Evolutionary conservation across 495 filamentous ascomycete genomes (phyloP), one percentile per base, ranked within the genome.

Genomic region (Hypoxylon rickii): DNA sequence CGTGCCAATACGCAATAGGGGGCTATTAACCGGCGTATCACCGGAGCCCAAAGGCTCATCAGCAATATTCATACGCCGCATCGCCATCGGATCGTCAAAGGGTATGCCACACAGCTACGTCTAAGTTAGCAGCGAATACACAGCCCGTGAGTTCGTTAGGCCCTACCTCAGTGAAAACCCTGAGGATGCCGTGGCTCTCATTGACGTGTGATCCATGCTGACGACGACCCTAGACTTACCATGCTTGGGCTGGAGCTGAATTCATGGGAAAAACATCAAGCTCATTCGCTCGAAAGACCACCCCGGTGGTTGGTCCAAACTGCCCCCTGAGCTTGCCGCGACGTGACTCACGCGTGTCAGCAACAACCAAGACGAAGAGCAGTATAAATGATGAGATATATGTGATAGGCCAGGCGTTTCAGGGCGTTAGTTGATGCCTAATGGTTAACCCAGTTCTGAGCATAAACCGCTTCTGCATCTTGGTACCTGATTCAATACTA

Each of bases 391-490:
- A 17, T 34, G 31, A 20, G 24, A 24, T n/a, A n/a, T n/a, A n/a
- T n/a, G n/a, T n/a, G n/a, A n/a, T n/a, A n/a, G n/a, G n/a, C n/a
- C n/a, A n/a, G n/a, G n/a, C n/a, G n/a, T n/a, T n/a, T n/a, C n/a
- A n/a, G n/a, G n/a, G n/a, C n/a, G n/a, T n/a, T n/a, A 44, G 36
- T 56, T 52, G 58, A 44, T 56, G 52, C 52, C 52, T 37, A 41
- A 62, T 38, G 16, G 45, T n/a, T n/a, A n/a, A n/a, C n/a, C 21
- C 34, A 61, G 40, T 19, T 16, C 21, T n/a, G 36, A 37, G 16
- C 12, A 29, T 24, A 5, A 31, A 22, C 10, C 1, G 3, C 38
- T 19, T 43, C 13, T 24, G 15, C 19, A 15, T 40, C 39, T 57
- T 51, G 34, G 12, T 42, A 48, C 51, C 58, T 51, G 20, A 55